phyloP scores from a whole-genome alignment of 495 filamentous ascomycete genomes.

The Xylaria acuta region DNA sequence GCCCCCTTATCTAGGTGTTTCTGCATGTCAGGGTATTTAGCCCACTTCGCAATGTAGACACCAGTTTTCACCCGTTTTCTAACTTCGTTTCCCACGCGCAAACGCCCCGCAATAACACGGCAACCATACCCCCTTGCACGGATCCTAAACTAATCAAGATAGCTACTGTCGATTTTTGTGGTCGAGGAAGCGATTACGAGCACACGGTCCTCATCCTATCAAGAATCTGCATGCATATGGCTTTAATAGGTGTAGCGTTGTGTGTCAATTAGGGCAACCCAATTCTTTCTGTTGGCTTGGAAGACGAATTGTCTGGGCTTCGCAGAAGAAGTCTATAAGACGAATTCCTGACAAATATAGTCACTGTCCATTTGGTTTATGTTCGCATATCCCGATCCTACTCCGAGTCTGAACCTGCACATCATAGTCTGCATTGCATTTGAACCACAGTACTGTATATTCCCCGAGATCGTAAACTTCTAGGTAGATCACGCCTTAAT shows the following conservation, averaged over 20 bases:
- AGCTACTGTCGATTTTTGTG: neutral
- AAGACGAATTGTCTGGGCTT: neutral
- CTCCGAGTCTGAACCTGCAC: neutral
- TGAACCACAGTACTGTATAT: neutral
- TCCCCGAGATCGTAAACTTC: neutral
- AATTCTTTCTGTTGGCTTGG: neutral
- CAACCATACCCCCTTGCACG: neutral
- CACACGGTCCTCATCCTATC: too few relatives aligned
- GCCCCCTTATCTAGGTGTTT: neutral
- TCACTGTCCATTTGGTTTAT: neutral
- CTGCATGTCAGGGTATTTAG: neutral
- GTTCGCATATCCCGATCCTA: neutral
- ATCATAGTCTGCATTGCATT: neutral
- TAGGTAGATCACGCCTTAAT: constrained; percentile 30
- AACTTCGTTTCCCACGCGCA: neutral
- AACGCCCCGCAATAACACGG: too few relatives aligned
- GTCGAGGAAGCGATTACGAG: neutral
- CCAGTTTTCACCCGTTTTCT: neutral
- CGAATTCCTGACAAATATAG: neutral
- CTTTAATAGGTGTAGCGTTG: neutral
- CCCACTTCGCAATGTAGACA: neutral
- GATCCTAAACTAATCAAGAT: neutral
- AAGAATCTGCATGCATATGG: neutral
- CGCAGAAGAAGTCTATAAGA: neutral
- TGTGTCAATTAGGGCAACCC: neutral